phyloP scores from a whole-genome alignment of 257 asterid genomes.

The Nicotiana undulata region DNA sequence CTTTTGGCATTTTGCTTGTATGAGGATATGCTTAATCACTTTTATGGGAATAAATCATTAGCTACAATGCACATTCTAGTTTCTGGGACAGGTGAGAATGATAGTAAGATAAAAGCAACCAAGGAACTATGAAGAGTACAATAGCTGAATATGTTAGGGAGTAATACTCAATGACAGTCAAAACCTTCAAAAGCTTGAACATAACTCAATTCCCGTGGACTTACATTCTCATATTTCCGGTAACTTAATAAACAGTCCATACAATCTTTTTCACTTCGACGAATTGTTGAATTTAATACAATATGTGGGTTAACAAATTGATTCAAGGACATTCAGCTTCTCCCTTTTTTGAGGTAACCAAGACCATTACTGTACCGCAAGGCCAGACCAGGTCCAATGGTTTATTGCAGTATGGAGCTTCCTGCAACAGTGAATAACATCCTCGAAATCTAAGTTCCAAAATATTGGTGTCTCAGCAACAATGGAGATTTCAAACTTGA shows the following conservation, averaged over 20 bases:
- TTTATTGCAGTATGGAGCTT: background rate
- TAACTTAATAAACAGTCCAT: background rate
- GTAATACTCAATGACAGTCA: background rate
- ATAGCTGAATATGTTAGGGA: background rate
- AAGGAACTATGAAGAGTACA: background rate
- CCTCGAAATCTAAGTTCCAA: background rate
- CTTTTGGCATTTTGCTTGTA: background rate
- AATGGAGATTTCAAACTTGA: background rate
- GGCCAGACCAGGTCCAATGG: background rate
- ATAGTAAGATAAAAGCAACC: background rate
- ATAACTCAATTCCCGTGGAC: background rate
- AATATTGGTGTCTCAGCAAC: background rate
- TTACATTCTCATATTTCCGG: background rate
- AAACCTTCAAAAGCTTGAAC: background rate
- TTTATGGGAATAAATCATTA: background rate
- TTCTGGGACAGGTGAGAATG: background rate
- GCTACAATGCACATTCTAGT: background rate
- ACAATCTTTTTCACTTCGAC: background rate
- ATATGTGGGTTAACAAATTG: background rate
- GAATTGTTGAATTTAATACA: background rate
- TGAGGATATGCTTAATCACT: background rate
- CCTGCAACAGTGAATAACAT: background rate
- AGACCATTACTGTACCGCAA: background rate
- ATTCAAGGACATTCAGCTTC: background rate
- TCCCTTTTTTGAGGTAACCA: background rate